These are phyloP conservation scores for Ophiostoma angusticollis DNA, from an alignment of 2,329 filamentous ascomycete species.

Conservation along the genomic window DNA sequence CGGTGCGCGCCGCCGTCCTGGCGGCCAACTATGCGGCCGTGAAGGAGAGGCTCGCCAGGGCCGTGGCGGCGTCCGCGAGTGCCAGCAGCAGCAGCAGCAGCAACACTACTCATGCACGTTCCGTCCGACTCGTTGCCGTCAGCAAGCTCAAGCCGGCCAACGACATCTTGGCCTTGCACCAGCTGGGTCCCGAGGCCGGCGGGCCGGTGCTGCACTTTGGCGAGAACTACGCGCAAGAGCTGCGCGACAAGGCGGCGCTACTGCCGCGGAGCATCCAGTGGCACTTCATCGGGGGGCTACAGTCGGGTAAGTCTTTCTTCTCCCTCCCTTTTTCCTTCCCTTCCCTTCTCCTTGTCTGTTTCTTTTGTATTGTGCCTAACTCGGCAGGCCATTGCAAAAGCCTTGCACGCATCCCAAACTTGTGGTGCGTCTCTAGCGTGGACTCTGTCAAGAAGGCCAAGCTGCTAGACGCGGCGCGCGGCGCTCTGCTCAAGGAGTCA, in stretches of 20 bases:
- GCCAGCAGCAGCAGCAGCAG: slow-evolving; percentile 10
- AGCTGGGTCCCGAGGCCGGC: slow-evolving; percentile 27
- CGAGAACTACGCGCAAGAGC: slow-evolving; percentile 91
- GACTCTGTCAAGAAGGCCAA: slow-evolving; percentile 80
- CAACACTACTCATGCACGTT: no score
- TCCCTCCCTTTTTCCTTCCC: background rate
- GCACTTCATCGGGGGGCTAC: slow-evolving; percentile 94
- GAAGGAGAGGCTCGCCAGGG: slow-evolving; percentile 41
- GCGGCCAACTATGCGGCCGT: slow-evolving; percentile 49
- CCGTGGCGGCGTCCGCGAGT: slow-evolving; percentile 20
- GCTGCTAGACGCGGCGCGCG: slow-evolving; percentile 64
- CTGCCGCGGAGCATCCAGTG: slow-evolving; percentile 68
- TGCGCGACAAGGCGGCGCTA: slow-evolving; percentile 70
- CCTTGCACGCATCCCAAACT: slow-evolving; percentile 73
- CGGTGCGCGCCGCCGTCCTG: slow-evolving; percentile 48
- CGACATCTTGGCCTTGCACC: slow-evolving; percentile 77
- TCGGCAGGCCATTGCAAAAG: slow-evolving; percentile 70
- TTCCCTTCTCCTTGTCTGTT: background rate
- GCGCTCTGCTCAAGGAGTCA: background rate
- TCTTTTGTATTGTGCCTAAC: background rate
- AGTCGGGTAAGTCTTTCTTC: slow-evolving; percentile 44
- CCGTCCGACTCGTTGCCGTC: slow-evolving; percentile 83
- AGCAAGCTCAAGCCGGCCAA: slow-evolving; percentile 91
- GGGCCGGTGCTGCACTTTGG: slow-evolving; percentile 70
- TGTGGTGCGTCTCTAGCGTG: slow-evolving; percentile 85